Conservation (phyloP, 805 yeast genomes). For the Ogataea glucozyma region DNA sequence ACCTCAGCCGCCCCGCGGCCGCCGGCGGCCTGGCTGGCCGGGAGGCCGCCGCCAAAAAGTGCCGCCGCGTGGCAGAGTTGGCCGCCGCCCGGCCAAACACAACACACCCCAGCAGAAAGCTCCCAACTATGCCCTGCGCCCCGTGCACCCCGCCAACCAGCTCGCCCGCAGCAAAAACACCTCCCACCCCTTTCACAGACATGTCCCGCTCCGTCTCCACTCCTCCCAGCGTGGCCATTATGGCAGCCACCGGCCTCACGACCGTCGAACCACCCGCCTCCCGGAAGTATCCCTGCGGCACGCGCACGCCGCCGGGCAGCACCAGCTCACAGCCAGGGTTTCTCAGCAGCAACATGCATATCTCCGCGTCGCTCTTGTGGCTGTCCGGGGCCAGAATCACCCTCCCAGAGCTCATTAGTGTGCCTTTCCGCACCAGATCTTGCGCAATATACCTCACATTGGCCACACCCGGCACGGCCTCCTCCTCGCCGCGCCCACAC, state of each 20-base stretch:
- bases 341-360: too few species aligned
- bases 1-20: slow-evolving; percentile 15
- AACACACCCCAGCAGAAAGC: slow-evolving; percentile 58
- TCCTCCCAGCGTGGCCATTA: slow-evolving; percentile 52
- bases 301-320: too few species aligned
- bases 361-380: too few species aligned
- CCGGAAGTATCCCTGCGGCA: too few species aligned
- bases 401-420: slow-evolving; percentile 13
- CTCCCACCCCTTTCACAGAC: slow-evolving; percentile 30
- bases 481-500: too few species aligned
- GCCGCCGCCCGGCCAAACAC: slow-evolving; percentile 61
- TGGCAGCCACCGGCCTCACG: slow-evolving; percentile 17
- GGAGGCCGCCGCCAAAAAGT: neutral
- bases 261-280: too few species aligned
- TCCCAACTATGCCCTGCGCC: slow-evolving; percentile 59
- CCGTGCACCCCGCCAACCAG: slow-evolving; percentile 73
- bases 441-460: slow-evolving; percentile 12
- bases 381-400: too few species aligned
- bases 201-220: slow-evolving; percentile 47
- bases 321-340: too few species aligned
- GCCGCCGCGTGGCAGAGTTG: slow-evolving; percentile 31
- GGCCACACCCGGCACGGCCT: too few species aligned
- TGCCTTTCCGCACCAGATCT: slow-evolving; percentile 8
- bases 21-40: neutral
- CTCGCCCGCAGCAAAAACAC: slow-evolving; percentile 66